Conservation (phyloP, 768 basidiomycete genomes). For the Trametes cingulata region DNA sequence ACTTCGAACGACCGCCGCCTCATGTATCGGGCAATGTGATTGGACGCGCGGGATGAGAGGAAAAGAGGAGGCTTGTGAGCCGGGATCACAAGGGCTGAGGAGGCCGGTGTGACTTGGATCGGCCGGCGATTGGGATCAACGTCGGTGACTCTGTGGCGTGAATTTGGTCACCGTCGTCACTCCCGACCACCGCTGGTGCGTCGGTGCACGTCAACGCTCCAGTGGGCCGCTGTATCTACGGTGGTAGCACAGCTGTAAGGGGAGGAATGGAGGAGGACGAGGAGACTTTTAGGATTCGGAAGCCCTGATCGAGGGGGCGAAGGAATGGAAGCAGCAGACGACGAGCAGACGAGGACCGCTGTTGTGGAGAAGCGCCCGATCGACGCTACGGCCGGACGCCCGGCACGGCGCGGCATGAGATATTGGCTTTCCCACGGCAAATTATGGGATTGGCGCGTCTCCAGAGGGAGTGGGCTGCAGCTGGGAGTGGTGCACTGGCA, state of each 20-base stretch:
- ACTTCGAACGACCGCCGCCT: neutral
- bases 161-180: too few relatives aligned
- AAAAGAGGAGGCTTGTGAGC: neutral
- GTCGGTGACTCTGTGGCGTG: neutral
- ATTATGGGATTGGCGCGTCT: neutral
- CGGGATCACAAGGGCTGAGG: slow-evolving; percentile 1
- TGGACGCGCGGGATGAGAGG: neutral
- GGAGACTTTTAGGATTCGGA: slow-evolving; percentile 8
- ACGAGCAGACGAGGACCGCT: neutral
- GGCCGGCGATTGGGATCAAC: slow-evolving; percentile 2
- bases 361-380: neutral
- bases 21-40: neutral
- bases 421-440: slow-evolving; percentile 6
- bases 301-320: slow-evolving; percentile 4
- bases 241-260: neutral
- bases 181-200: too few relatives aligned
- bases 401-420: neutral
- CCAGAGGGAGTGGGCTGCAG: too few relatives aligned
- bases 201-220: too few relatives aligned
- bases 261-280: slow-evolving; percentile 2
- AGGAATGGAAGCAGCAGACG: slow-evolving; percentile 1
- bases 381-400: neutral
- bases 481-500: too few relatives aligned
- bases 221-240: neutral
- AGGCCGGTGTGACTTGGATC: neutral